phyloP scores from a whole-genome alignment of 768 basidiomycete species.

The Epithele typhae region DNA sequence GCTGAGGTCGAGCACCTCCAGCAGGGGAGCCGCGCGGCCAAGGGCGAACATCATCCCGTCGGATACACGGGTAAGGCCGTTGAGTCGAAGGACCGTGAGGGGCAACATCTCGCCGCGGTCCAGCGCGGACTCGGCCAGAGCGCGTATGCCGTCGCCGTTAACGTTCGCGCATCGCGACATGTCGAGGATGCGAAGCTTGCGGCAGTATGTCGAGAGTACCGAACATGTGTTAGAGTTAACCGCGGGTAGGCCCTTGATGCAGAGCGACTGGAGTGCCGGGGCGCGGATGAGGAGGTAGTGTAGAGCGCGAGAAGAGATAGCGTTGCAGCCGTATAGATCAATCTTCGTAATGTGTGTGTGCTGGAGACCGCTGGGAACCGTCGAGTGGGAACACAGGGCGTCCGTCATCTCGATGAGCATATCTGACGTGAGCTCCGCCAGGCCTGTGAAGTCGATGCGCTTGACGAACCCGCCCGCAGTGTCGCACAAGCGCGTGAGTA shows the following conservation, averaged over 20 bases:
- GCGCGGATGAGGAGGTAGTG: constrained; percentile 67
- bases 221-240: constrained; percentile 76
- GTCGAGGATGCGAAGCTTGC: constrained; percentile 55
- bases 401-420: constrained; percentile 50
- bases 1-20: constrained; percentile 81
- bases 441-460: constrained; percentile 59
- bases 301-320: constrained; percentile 61
- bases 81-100: constrained; percentile 62
- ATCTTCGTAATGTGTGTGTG: constrained; percentile 68
- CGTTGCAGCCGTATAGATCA: constrained; percentile 69
- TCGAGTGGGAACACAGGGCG: constrained; percentile 44
- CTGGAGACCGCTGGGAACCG: constrained; percentile 30
- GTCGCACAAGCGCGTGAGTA: constrained; percentile 50
- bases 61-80: constrained; percentile 57
- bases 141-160: constrained; percentile 56
- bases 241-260: constrained; percentile 60
- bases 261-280: constrained; percentile 51
- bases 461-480: constrained; percentile 62
- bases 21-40: constrained; percentile 61
- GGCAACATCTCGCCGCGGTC: constrained; percentile 43
- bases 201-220: constrained; percentile 56
- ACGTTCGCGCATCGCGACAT: constrained; percentile 69
- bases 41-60: constrained; percentile 62
- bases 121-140: constrained; percentile 40
- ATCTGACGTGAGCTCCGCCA: constrained; percentile 44